These are phyloP conservation scores for Phialophora tarda DNA, from an alignment of 2,329 filamentous ascomycete genomes.

Conservation along the genomic window DNA sequence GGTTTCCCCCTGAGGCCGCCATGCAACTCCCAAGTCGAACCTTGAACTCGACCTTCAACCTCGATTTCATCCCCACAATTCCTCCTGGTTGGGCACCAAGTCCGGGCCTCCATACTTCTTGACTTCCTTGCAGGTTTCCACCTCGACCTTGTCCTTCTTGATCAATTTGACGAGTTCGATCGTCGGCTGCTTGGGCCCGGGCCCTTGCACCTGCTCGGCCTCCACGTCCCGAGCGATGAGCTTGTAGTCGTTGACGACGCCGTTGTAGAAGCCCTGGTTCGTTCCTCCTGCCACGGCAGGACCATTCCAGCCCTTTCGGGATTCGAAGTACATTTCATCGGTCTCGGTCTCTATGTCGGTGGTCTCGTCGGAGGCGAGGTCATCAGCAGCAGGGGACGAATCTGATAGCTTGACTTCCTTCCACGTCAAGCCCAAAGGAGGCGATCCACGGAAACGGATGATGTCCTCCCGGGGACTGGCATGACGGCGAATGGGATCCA, in stretches of 20 bases:
- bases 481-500: constrained; percentile 24
- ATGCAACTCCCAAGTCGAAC: neutral
- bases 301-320: constrained; percentile 35
- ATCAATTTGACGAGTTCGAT: constrained; percentile 26
- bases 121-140: neutral
- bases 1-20: neutral
- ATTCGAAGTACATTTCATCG: constrained; percentile 34
- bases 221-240: constrained; percentile 30
- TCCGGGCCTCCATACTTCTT: constrained; percentile 25
- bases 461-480: constrained; percentile 18
- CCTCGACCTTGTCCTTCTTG: constrained; percentile 29
- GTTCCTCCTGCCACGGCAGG: constrained; percentile 18
- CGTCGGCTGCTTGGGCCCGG: neutral
- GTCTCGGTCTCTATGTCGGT: constrained; percentile 34
- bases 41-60: neutral
- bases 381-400: constrained; percentile 2
- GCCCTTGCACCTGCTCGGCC: neutral
- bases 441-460: neutral
- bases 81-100: constrained; percentile 30
- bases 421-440: neutral
- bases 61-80: constrained; percentile 32
- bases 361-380: constrained; percentile 18
- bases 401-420: neutral
- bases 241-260: constrained; percentile 31
- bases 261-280: constrained; percentile 29